A percentile compares a stretch with the other conserved stretches of the same genome.
These are phyloP conservation scores for Dictyostelium capitatum DNA, from an alignment of 78 protist genomes.

Conservation along the genomic window DNA sequence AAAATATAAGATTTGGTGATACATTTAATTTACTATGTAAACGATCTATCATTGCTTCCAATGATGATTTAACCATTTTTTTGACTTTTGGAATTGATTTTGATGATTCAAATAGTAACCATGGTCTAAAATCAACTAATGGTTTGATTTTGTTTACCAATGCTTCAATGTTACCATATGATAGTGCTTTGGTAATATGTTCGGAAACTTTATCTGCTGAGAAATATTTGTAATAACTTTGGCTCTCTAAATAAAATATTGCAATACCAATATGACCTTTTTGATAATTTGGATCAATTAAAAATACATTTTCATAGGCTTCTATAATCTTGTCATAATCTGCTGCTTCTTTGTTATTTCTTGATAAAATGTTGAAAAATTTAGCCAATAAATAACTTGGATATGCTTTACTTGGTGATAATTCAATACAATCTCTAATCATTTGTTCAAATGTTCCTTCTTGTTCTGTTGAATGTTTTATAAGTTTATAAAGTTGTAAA, in stretches of 20 bases:
- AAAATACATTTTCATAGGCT: background rate
- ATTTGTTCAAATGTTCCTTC: background rate
- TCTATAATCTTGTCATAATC: background rate
- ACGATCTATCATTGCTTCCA: background rate
- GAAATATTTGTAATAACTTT: background rate
- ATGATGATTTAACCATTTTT: background rate
- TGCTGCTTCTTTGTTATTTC: background rate
- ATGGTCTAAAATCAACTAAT: background rate
- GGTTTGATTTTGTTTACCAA: slow-evolving; percentile 13
- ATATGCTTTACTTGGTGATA: background rate
- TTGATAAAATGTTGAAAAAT: background rate
- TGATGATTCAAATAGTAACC: background rate
- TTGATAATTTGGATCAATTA: slow-evolving; percentile 4
- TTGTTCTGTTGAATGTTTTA: background rate
- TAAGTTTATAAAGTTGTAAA: background rate
- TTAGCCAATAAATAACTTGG: slow-evolving; percentile 27
- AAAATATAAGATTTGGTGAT: background rate
- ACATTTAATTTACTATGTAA: background rate
- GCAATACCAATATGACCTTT: background rate
- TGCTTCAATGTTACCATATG: background rate
- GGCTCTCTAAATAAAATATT: background rate
- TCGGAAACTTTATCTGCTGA: slow-evolving; percentile 2
- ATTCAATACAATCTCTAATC: background rate
- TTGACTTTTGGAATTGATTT: background rate
- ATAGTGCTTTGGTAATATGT: background rate